Evolutionary conservation across 1,139 yeast species (phyloP).

Genomic region (Kurtzmaniella natalensis): DNA sequence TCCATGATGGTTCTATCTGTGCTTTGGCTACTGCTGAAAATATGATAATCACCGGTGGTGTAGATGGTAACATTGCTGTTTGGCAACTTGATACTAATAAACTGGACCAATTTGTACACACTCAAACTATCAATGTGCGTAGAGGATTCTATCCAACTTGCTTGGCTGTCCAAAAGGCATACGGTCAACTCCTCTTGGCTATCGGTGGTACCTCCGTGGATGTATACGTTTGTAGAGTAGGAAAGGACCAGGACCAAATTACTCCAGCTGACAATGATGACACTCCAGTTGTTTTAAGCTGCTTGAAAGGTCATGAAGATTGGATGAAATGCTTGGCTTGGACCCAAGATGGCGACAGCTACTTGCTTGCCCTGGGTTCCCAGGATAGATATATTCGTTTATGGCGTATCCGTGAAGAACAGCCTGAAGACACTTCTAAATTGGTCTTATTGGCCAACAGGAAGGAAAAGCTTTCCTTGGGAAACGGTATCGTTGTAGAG

Average conservation of each 20-base stretch:
- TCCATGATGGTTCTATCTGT: constrained; percentile 47
- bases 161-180: constrained; percentile 47
- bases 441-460: constrained; percentile 59
- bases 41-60: constrained; percentile 57
- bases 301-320: constrained; percentile 83
- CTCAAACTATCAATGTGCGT: constrained; percentile 35
- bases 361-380: constrained; percentile 76
- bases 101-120: constrained; percentile 18
- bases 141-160: constrained; percentile 63
- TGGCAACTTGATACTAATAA: constrained; percentile 34
- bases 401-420: constrained; percentile 69
- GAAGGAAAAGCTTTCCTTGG: constrained; percentile 41
- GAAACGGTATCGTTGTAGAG: constrained; percentile 9
- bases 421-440: constrained; percentile 48
- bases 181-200: constrained; percentile 51
- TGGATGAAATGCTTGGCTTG: constrained; percentile 79
- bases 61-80: constrained; percentile 54
- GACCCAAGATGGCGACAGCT: constrained; percentile 49
- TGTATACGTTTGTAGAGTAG: constrained; percentile 5
- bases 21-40: constrained; percentile 33
- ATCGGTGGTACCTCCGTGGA: constrained; percentile 68
- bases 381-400: constrained; percentile 86
- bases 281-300: constrained; percentile 32
- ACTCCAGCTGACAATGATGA: neutral
- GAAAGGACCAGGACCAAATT: neutral